These are phyloP conservation scores for Gremmenia infestans DNA, from an alignment of 2,329 filamentous ascomycete species.

Conservation along the genomic window DNA sequence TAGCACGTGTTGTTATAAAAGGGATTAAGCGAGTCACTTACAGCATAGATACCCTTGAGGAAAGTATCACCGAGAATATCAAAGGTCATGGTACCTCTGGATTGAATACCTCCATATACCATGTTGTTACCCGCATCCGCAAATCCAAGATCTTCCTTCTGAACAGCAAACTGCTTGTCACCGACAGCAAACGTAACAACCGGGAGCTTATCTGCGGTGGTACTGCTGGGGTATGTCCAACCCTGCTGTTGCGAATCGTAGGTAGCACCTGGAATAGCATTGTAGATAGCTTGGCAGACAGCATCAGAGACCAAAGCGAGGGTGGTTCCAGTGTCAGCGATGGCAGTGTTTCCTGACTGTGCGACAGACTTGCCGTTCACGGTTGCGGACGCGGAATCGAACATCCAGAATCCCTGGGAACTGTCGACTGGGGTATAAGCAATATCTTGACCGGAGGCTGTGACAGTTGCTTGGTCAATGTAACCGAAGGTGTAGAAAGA, in stretches of 20 bases:
- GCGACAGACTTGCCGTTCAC: constrained; percentile 51
- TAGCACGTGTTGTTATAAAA: constrained; percentile 8
- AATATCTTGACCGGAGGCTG: constrained; percentile 47
- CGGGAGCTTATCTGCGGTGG: constrained; percentile 50
- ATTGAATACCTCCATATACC: constrained; percentile 57
- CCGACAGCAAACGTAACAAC: constrained; percentile 60
- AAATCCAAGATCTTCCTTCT: constrained; percentile 56
- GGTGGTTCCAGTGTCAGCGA: constrained; percentile 68
- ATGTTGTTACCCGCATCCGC: constrained; percentile 47
- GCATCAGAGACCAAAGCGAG: constrained; percentile 59
- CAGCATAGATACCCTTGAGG: constrained; percentile 55
- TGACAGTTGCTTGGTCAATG: constrained; percentile 60
- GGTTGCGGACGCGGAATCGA: constrained; percentile 51
- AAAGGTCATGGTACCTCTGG: constrained; percentile 46
- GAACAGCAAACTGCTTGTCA: constrained; percentile 49
- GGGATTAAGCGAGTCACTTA: constrained; percentile 30
- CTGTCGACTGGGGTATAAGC: constrained; percentile 59
- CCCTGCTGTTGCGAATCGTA: constrained; percentile 55
- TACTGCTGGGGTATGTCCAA: constrained; percentile 55
- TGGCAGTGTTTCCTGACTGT: constrained; percentile 55
- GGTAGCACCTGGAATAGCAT: constrained; percentile 54
- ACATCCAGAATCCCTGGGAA: constrained; percentile 63
- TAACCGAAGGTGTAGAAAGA: constrained; percentile 72
- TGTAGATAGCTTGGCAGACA: constrained; percentile 58
- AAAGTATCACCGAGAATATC: constrained; percentile 56